Conservation (phyloP, 73 alveolate species). For the Stentor roeselii region DNA sequence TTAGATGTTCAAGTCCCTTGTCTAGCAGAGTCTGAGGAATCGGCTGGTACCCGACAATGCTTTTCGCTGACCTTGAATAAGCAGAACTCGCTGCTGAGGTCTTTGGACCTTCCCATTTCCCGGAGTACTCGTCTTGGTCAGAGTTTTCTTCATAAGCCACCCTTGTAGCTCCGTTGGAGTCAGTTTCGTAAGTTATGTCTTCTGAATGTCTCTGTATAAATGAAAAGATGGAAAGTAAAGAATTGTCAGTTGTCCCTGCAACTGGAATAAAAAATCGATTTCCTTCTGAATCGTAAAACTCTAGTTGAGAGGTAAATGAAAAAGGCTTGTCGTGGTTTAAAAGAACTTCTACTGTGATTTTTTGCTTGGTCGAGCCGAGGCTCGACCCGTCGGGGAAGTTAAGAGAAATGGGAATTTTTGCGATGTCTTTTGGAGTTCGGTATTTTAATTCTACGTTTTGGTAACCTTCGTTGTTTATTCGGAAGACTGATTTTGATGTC, state of each 20-base stretch:
- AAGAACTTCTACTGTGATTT: conserved; percentile 89
- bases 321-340: conserved; percentile 84
- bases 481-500: conserved; percentile 80
- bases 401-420: conserved; percentile 68
- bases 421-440: conserved; percentile 81
- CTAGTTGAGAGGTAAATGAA: conserved; percentile 92
- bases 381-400: conserved; percentile 85
- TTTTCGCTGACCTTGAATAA: conserved; percentile 74
- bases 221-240: conserved; percentile 81
- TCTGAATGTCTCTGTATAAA: conserved; percentile 83
- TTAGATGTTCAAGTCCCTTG: conserved; percentile 81
- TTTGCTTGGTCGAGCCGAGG: conserved; percentile 75
- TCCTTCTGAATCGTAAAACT: conserved; percentile 94
- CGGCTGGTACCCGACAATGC: conserved; percentile 90
- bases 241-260: conserved; percentile 96
- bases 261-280: conserved; percentile 89
- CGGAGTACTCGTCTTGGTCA: conserved; percentile 58
- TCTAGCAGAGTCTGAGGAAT: conserved; percentile 85
- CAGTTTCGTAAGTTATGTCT: conserved; percentile 73
- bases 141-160: conserved; percentile 71
- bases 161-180: conserved; percentile 64
- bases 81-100: conserved; percentile 40
- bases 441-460: conserved; percentile 90
- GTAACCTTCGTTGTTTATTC: conserved; percentile 93
- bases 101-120: conserved; percentile 47